A percentile compares a stretch with the other conserved stretches of the same genome.
Evolutionary conservation across 148 eudicot genomes (phyloP).

Genomic region (Mesembryanthemum crystallinum): DNA sequence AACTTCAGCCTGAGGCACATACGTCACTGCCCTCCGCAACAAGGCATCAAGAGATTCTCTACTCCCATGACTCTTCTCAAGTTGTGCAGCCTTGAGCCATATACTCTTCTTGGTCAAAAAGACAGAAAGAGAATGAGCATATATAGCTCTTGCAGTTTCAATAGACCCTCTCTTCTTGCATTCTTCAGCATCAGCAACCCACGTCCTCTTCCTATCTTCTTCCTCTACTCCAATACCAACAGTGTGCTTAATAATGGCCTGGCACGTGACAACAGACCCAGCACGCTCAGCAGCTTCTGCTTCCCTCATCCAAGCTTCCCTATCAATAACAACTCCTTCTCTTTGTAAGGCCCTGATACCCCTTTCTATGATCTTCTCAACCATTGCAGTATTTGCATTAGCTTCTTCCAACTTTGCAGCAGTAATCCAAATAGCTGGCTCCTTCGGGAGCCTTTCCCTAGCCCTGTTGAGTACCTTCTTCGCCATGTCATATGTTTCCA

Average conservation of each 20-base stretch:
- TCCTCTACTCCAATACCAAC: conserved; percentile 89
- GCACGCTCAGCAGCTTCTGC: conserved; percentile 93
- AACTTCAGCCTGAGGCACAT: conserved; percentile 87
- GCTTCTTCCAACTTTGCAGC: conserved; percentile 97
- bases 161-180: conserved; percentile 95
- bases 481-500: conserved; percentile 89
- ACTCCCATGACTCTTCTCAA: conserved; percentile 86
- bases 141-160: conserved; percentile 91
- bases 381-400: conserved; percentile 73
- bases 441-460: conserved; percentile 78
- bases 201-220: conserved; percentile 92
- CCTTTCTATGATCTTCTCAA: conserved; percentile 82
- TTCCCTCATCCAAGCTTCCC: conserved; percentile 97
- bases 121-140: conserved; percentile 76
- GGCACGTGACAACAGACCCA: conserved; percentile 80
- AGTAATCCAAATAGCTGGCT: conserved; percentile 93
- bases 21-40: conserved; percentile 78
- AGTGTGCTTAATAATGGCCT: conserved; percentile 72
- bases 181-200: conserved; percentile 99
- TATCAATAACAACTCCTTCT: conserved; percentile 75
- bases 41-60: conserved; percentile 83
- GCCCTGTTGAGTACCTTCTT: conserved; percentile 88
- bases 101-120: conserved; percentile 90
- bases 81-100: conserved; percentile 93
- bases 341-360: conserved; percentile 83